Conservation (phyloP, 2,329 filamentous ascomycete species). For the Sclerotiophoma versabilis region DNA sequence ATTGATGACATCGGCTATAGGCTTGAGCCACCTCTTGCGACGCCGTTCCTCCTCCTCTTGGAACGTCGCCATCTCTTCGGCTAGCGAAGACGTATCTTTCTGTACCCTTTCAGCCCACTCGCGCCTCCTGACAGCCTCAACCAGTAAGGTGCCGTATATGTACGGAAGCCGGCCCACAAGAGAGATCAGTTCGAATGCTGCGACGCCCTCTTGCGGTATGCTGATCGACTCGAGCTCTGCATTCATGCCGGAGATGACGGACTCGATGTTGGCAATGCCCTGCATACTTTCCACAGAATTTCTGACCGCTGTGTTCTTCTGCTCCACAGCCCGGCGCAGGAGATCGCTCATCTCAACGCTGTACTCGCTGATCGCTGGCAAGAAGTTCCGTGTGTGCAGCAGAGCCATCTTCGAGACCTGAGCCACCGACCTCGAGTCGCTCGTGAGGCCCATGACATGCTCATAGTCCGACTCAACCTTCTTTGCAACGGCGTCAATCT, state of each 20-base stretch:
- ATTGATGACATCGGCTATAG: constrained; percentile 76
- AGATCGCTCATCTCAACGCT: constrained; percentile 63
- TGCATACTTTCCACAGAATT: constrained; percentile 79
- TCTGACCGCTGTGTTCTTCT: constrained; percentile 71
- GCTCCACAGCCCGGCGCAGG: constrained; percentile 61
- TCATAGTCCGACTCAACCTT: constrained; percentile 90
- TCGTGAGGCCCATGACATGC: constrained; percentile 72
- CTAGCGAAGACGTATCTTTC: constrained; percentile 82
- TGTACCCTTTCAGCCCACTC: constrained; percentile 94
- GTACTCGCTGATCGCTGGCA: constrained; percentile 66
- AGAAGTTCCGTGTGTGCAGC: constrained; percentile 67
- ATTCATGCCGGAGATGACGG: constrained; percentile 74
- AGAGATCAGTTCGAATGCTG: constrained; percentile 81
- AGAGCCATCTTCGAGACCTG: constrained; percentile 70
- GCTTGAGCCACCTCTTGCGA: constrained; percentile 88
- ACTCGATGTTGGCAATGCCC: constrained; percentile 80
- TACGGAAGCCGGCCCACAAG: constrained; percentile 83
- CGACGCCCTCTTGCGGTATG: constrained; percentile 75
- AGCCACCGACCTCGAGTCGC: constrained; percentile 69
- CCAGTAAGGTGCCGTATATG: constrained; percentile 86
- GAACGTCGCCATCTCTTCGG: constrained; percentile 90
- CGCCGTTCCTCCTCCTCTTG: constrained; percentile 92
- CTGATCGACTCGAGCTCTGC: constrained; percentile 74
- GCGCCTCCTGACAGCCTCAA: constrained; percentile 82
- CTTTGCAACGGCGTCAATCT: constrained; percentile 83